phyloP scores from a whole-genome alignment of 139 green algal genomes.

The Chlorella sp. region DNA sequence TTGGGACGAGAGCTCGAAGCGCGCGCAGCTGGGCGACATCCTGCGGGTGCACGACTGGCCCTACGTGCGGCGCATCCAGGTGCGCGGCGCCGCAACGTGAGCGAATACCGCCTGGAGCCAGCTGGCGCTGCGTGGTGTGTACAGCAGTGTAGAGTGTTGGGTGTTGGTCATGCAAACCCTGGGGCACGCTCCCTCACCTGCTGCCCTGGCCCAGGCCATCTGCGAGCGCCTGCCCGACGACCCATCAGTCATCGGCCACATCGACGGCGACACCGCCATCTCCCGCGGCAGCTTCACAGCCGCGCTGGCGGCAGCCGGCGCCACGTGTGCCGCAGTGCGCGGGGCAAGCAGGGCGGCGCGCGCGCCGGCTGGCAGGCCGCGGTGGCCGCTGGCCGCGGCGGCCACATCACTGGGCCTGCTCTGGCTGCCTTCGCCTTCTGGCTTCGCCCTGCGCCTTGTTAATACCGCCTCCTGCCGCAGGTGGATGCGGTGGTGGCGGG shows the following conservation, averaged over 20 bases:
- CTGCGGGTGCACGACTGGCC: conserved; percentile 86
- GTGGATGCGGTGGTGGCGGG: too few relatives aligned
- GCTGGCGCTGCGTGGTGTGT: too few relatives aligned
- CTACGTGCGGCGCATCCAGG: conserved; percentile 77
- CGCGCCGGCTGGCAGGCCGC: too few relatives aligned
- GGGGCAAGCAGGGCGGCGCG: too few relatives aligned
- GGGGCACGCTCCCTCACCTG: too few relatives aligned
- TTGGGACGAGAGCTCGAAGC: conserved; percentile 51
- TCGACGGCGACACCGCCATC: conserved; percentile 90
- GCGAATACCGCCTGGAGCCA: too few relatives aligned
- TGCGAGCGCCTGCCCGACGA: conserved; percentile 59
- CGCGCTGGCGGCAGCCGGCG: conserved; percentile 76
- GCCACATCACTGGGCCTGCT: neutral
- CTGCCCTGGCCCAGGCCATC: conserved; percentile 36
- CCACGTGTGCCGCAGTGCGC: conserved; percentile 74
- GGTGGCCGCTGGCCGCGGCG: too few relatives aligned
- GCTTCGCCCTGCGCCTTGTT: neutral
- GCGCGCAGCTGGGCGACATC: conserved; percentile 67
- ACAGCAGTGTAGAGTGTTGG: too few relatives aligned
- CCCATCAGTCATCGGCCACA: conserved; percentile 49
- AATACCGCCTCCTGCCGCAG: neutral
- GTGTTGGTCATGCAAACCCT: too few relatives aligned
- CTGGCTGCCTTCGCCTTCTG: neutral
- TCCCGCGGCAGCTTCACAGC: conserved; percentile 66
- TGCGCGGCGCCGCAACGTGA: too few relatives aligned